These are phyloP conservation scores for Striga hermonthica DNA, from an alignment of 305 asterid genomes.

Conservation along the genomic window DNA sequence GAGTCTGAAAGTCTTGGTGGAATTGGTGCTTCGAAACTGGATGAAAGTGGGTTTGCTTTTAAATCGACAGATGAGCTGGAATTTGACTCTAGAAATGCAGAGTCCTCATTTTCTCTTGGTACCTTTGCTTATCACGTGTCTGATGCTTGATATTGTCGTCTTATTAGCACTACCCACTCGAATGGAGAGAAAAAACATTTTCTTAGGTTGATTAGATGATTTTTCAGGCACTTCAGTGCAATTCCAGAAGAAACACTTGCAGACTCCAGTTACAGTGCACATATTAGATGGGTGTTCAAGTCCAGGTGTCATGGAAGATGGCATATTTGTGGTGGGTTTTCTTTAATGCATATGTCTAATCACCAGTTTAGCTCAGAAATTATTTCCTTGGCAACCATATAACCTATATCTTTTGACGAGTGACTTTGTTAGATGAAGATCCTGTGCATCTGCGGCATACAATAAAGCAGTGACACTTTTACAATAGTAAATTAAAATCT, in stretches of 20 bases:
- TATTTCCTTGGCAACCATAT: conserved; percentile 19
- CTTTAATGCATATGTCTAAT: conserved; percentile 30
- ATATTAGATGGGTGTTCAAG: conserved; percentile 36
- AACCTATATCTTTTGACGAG: conserved; percentile 19
- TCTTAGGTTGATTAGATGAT: conserved; percentile 31
- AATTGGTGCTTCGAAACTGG: conserved; percentile 33
- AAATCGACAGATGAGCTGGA: conserved; percentile 38
- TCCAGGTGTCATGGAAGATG: conserved; percentile 39
- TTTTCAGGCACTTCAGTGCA: conserved; percentile 40
- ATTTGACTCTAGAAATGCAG: conserved; percentile 36
- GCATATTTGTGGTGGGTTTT: conserved; percentile 48
- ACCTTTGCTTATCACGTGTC: conserved; percentile 21
- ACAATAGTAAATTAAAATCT: conserved; percentile 8
- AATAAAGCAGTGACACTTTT: conserved; percentile 3
- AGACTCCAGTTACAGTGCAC: conserved; percentile 32
- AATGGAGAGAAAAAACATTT: conserved; percentile 7
- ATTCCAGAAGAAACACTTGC: conserved; percentile 33
- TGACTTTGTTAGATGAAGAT: conserved; percentile 24
- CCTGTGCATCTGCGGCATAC: conserved; percentile 11
- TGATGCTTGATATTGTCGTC: conserved; percentile 24
- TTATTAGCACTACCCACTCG: conserved; percentile 21
- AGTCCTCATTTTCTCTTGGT: conserved; percentile 46
- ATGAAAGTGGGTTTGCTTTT: conserved; percentile 33
- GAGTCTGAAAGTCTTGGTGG: conserved; percentile 49
- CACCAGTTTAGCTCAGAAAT: conserved; percentile 16